Conservation (phyloP, 805 yeast species). For the Yamadazyma phyllophila region DNA sequence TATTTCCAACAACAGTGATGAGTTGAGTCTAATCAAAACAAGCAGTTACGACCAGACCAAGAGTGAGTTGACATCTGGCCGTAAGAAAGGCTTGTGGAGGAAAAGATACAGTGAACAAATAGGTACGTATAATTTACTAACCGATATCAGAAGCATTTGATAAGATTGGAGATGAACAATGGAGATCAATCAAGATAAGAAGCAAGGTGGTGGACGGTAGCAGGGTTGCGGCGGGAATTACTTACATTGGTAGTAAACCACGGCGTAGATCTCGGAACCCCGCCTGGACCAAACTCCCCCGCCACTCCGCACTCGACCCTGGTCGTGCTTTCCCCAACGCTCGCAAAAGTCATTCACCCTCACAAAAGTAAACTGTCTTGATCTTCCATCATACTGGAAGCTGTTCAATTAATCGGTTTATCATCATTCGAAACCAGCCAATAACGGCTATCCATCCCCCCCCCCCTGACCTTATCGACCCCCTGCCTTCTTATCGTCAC, state of each 20-base stretch:
- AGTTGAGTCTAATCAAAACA: conserved; percentile 18
- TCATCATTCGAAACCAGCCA: not conserved
- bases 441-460: not conserved
- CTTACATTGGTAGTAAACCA: too few species aligned
- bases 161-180: not conserved
- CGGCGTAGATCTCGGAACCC: not conserved
- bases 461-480: too few species aligned
- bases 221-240: too few species aligned
- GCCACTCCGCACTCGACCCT: conserved; percentile 1
- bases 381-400: not conserved
- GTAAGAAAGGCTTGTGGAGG: conserved; percentile 21
- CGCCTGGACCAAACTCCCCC: not conserved
- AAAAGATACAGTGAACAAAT: conserved; percentile 27
- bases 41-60: conserved; percentile 38
- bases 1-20: conserved; percentile 17
- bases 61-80: conserved; percentile 29
- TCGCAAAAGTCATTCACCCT: conserved; percentile 1
- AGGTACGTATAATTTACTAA: conserved; percentile 30
- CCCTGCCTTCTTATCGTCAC: not conserved
- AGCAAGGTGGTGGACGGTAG: too few species aligned
- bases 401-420: not conserved
- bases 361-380: not conserved
- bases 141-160: not conserved
- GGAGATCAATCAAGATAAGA: too few species aligned
- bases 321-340: conserved; percentile 1